Base-by-base conservation (phyloP, 306 rosid genomes). In the Neltuma alba region DNA sequence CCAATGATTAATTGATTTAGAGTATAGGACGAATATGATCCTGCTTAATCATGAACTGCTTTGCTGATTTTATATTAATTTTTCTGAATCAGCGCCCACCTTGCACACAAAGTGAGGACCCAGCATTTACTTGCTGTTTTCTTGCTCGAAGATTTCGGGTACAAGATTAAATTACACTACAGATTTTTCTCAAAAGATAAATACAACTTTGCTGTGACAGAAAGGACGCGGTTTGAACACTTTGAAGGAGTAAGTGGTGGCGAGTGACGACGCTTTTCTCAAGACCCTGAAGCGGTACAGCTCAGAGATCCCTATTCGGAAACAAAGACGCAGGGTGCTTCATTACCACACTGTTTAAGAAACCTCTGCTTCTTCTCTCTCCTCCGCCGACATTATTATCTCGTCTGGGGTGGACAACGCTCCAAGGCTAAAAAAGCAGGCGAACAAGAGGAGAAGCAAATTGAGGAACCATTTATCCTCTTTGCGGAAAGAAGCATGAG, bases 381-480 rank as follows among this genome's bases (percentile, higher is more conserved):
- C 62, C 47, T 50, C 74, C 61, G 76, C 88, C 88, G 86, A 81
- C 86, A 69, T 30, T 76, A 64, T 72, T 30, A n/a, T n/a, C n/a
- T n/a, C n/a, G n/a, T 60, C 7, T 20, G n/a, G 25, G n/a, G 79
- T 52, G 47, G 20, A 58, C 45, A 79, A 77, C 75, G 63, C 78
- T 75, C 37, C 67, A 72, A 68, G 70, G 80, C 41, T 23, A 74
- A 13, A 25, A 70, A 38, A 20, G 20, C 15, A 66, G 72, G 13
- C 7, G 0, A 5, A 36, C 68, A 70, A 72, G 2, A 8, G 61
- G 12, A n/a, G 8, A 20, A 75, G 84, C 37, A 60, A 23, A 57
- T 25, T 73, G 23, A 54, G 79, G 41, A 70, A 12, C 40, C 21
- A 44, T 27, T n/a, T 61, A 2, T 61, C 36, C 72, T 62, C 76